Conservation (phyloP, 2,329 filamentous ascomycete species). For the Trichothecium roseum region DNA sequence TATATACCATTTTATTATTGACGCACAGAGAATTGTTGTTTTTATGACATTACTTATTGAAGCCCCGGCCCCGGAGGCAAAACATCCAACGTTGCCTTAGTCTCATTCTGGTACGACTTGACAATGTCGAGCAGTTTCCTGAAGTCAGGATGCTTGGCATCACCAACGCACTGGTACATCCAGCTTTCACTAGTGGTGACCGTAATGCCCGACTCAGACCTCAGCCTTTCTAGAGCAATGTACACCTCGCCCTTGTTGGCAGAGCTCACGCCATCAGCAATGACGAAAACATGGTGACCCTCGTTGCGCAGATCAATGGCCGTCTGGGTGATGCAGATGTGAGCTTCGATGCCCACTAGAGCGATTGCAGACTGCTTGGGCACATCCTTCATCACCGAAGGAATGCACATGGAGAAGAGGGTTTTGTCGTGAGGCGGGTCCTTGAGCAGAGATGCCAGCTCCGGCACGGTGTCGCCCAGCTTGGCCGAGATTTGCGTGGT, state of each 20-base stretch:
- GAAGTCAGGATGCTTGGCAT: conserved; percentile 66
- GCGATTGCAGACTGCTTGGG: conserved; percentile 46
- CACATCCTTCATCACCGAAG: conserved; percentile 30
- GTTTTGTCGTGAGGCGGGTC: conserved; percentile 70
- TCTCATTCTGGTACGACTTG: conserved; percentile 64
- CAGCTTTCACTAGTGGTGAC: conserved; percentile 85
- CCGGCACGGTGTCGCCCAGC: conserved; percentile 69
- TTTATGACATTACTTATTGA: no score
- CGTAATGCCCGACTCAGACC: conserved; percentile 57
- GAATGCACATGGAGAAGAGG: conserved; percentile 77
- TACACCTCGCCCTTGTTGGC: conserved; percentile 74
- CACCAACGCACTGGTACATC: conserved; percentile 81
- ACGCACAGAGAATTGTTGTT: no score
- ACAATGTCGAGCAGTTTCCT: conserved; percentile 64
- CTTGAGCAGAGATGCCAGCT: conserved; percentile 49
- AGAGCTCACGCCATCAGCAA: conserved; percentile 84
- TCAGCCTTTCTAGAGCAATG: conserved; percentile 66
- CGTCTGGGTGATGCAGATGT: conserved; percentile 93
- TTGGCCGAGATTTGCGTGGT: conserved; percentile 77
- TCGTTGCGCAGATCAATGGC: conserved; percentile 65
- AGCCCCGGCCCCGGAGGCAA: conserved; percentile 40
- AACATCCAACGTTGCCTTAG: conserved; percentile 55
- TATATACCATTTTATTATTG: no score
- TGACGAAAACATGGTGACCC: conserved; percentile 74
- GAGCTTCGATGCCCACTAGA: conserved; percentile 83